Evolutionary conservation across 495 filamentous ascomycete species (phyloP).

Genomic region (Aspergillus sparsus): DNA sequence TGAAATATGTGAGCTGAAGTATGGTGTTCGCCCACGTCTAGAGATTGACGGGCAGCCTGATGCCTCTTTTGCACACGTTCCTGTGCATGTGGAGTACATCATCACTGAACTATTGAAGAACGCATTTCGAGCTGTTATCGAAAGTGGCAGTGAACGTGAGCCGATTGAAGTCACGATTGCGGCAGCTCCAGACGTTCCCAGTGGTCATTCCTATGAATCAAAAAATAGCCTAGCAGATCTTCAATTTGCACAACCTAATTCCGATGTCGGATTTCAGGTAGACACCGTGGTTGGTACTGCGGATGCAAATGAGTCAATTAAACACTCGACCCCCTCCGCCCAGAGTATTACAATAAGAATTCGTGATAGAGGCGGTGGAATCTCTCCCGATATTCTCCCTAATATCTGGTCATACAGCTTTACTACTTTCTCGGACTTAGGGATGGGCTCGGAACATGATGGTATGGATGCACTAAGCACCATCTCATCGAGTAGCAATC

Average conservation of each 20-base stretch:
- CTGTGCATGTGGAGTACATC: slow-evolving; percentile 96
- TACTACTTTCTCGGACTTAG: slow-evolving; percentile 82
- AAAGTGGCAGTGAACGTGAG: slow-evolving; percentile 73
- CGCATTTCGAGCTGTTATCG: slow-evolving; percentile 88
- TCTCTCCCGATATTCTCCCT: slow-evolving; percentile 74
- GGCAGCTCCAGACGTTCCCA: slow-evolving; percentile 66
- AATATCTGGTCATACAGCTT: slow-evolving; percentile 97
- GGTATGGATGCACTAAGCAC: slow-evolving; percentile 68
- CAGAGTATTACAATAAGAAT: slow-evolving; percentile 95
- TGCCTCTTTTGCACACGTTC: slow-evolving; percentile 84
- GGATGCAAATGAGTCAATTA: slow-evolving; percentile 40
- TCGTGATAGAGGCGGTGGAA: slow-evolving; percentile 91
- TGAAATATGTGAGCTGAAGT: slow-evolving; percentile 95
- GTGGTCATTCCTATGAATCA: slow-evolving; percentile 21
- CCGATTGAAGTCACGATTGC: slow-evolving; percentile 92
- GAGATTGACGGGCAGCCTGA: slow-evolving; percentile 79
- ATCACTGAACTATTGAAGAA: slow-evolving; percentile 96
- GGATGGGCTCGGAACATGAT: slow-evolving; percentile 43
- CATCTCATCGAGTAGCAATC: slow-evolving; percentile 66
- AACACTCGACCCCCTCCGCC: slow-evolving; percentile 53
- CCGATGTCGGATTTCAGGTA: slow-evolving; percentile 35
- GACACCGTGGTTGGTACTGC: slow-evolving; percentile 33
- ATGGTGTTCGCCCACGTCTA: slow-evolving; percentile 82
- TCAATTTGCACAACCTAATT: slow-evolving; percentile 26
- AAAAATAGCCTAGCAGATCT: background rate